Evolutionary conservation across 352 stramenopile genomes (phyloP).

Genomic region (Saprolegnia parasitica): DNA sequence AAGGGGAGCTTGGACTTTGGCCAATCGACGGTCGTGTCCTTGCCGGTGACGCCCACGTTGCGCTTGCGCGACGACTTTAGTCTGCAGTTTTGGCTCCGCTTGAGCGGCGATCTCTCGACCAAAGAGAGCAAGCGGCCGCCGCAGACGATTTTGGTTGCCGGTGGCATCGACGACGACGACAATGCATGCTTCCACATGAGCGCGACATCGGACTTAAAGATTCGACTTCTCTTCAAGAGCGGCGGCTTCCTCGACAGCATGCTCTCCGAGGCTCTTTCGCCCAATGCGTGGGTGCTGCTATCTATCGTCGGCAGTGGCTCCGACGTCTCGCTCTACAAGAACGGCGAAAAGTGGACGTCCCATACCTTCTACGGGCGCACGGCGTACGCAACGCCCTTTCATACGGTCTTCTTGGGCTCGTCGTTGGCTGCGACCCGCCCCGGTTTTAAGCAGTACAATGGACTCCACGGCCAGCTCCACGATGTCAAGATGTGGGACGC

Average conservation of each 20-base stretch:
- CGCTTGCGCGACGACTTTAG: slow-evolving; percentile 41
- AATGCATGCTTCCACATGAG: slow-evolving; percentile 7
- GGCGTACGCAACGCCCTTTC: slow-evolving; percentile 5
- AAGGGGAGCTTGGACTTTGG: slow-evolving; percentile 34
- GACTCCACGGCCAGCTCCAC: slow-evolving; percentile 39
- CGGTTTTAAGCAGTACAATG: slow-evolving; percentile 9
- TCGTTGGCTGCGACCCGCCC: not conserved
- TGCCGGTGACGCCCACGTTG: slow-evolving; percentile 1
- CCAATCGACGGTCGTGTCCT: not conserved
- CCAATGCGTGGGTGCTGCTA: slow-evolving; percentile 12
- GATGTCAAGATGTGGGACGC: slow-evolving; percentile 63
- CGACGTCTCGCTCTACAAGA: slow-evolving; percentile 39
- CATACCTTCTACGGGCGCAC: slow-evolving; percentile 22
- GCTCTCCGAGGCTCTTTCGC: not conserved
- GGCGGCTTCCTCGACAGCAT: slow-evolving; percentile 22
- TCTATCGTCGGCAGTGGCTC: slow-evolving; percentile 30
- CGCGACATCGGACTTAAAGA: not conserved
- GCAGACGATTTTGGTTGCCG: slow-evolving; percentile 13
- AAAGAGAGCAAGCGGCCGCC: slow-evolving; percentile 8
- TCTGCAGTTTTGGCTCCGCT: slow-evolving; percentile 50
- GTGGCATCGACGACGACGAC: not conserved
- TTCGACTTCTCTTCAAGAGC: slow-evolving; percentile 11
- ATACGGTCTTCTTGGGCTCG: not conserved
- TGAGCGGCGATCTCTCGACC: slow-evolving; percentile 24
- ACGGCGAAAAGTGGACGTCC: slow-evolving; percentile 33